Base-by-base conservation (phyloP, 2,329 filamentous ascomycete species). In the Penicillium sclerotigenum region DNA sequence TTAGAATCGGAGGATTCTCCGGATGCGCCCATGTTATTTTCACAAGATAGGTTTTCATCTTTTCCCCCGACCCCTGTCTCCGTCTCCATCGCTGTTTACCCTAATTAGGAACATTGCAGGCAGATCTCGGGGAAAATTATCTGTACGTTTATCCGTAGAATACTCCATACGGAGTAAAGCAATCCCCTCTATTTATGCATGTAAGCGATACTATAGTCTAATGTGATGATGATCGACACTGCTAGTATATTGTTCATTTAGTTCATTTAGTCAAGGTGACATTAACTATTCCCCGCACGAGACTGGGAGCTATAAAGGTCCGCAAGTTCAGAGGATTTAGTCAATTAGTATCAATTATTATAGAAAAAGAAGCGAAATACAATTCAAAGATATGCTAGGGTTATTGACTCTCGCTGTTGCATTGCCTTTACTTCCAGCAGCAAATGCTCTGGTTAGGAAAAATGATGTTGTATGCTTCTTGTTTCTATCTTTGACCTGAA, bases 391-490 rank as follows among this genome's bases (percentile, higher is more conserved):
- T 34, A 64, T 63, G 58, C 36, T 61, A 13, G 52, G 34, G 2
- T 18, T 34, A 5, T 41, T 54, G 10, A 29, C 53, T 50, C 13
- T 64, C 11, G 50, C 59, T 43, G n/a, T 48, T 34, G 31, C 61
- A 28, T 45, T 70, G 54, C 52, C 64, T 24, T 41, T 64, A 1
- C 42, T 68, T 18, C 59, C 58, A 31, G 40, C 47, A 18, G 60
- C 52, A 26, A 52, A 65, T 50, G 68, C 67, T 6, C 62, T 71
- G 20, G 63, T 67, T 9, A 61, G 65, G 36, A 58, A 68, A 1
- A 59, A 67, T 58, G 61, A 56, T n/a, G 66, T 71, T 51, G 69
- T 71, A 66, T 31, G 65, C 24, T 41, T 16, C 31, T 33, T 4
- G n/a, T 14, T 8, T 14, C 5, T 20, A n/a, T 20, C 0, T 22